Conservation (phyloP, 2,329 filamentous ascomycete genomes). For the Pleoardoris graminearum region DNA sequence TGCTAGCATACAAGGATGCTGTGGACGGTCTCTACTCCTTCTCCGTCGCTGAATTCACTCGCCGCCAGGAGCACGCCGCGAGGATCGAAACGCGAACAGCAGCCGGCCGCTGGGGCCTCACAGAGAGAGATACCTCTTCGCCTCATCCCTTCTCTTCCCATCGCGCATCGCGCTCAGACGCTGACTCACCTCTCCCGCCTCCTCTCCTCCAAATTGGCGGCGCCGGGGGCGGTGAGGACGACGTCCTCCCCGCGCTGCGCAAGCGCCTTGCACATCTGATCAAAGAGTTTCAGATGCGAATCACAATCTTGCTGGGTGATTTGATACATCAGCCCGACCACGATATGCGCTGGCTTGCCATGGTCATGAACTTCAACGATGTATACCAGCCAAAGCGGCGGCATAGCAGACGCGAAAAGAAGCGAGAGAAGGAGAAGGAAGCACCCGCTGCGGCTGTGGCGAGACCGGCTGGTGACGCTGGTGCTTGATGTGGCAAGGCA, state of each 20-base stretch:
- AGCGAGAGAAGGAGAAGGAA: slow-evolving; percentile 35
- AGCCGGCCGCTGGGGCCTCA: slow-evolving; percentile 66
- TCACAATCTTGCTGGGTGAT: slow-evolving; percentile 85
- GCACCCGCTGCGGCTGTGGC: slow-evolving; percentile 16
- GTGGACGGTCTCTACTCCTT: slow-evolving; percentile 95
- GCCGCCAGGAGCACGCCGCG: slow-evolving; percentile 81
- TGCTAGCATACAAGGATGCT: slow-evolving; percentile 90
- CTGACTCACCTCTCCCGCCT: slow-evolving; percentile 49
- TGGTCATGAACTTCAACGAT: slow-evolving; percentile 99
- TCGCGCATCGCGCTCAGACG: slow-evolving; percentile 33
- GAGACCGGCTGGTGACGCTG: not conserved
- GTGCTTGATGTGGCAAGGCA: not conserved
- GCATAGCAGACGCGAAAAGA: slow-evolving; percentile 51
- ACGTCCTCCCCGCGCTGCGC: slow-evolving; percentile 74
- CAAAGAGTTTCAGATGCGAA: slow-evolving; percentile 72
- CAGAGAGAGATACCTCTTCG: slow-evolving; percentile 53
- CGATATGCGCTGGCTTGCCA: slow-evolving; percentile 92
- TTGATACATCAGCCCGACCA: slow-evolving; percentile 90
- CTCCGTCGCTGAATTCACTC: slow-evolving; percentile 91
- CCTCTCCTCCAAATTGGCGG: slow-evolving; percentile 40
- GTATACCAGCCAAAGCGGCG: slow-evolving; percentile 80
- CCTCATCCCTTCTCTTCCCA: slow-evolving; percentile 28
- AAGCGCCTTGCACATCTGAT: slow-evolving; percentile 73
- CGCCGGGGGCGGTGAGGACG: slow-evolving; percentile 55
- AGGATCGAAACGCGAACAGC: slow-evolving; percentile 68